Conservation (phyloP, 805 yeast genomes). For the Millerozyma miso region DNA sequence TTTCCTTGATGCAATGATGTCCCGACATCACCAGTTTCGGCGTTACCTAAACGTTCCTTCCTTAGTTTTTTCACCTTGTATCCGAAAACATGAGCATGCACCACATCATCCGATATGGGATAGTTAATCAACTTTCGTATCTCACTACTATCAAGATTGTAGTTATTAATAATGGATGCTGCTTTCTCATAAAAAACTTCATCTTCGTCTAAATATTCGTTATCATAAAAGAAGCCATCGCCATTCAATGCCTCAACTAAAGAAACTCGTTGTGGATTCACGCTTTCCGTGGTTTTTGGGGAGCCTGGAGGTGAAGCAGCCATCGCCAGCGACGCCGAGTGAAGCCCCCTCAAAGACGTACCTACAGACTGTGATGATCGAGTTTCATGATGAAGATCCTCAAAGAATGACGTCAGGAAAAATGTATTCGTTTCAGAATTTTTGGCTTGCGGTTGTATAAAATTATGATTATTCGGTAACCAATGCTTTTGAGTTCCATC, state of each 20-base stretch:
- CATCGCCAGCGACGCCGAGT: slow-evolving; percentile 22
- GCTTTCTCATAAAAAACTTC: slow-evolving; percentile 33
- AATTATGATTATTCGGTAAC: slow-evolving; percentile 38
- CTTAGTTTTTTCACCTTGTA: slow-evolving; percentile 38
- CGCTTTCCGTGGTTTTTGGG: slow-evolving; percentile 7
- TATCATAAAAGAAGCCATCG: slow-evolving; percentile 24
- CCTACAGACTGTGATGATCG: slow-evolving; percentile 23
- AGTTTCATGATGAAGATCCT: slow-evolving; percentile 2
- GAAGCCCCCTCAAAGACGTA: slow-evolving; percentile 31
- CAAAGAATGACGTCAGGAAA: neutral
- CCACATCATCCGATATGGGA: slow-evolving; percentile 41
- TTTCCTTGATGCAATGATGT: slow-evolving; percentile 7
- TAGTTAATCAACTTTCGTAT: slow-evolving; percentile 35
- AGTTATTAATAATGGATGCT: slow-evolving; percentile 25
- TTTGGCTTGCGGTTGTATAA: slow-evolving; percentile 14
- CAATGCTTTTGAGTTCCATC: slow-evolving; percentile 83
- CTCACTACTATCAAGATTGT: slow-evolving; percentile 29
- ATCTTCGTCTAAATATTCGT: slow-evolving; percentile 35
- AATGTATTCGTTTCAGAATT: slow-evolving; percentile 26
- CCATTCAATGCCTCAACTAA: slow-evolving; percentile 20
- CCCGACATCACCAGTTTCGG: slow-evolving; percentile 2
- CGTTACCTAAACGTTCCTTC: slow-evolving; percentile 14
- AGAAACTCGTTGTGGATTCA: slow-evolving; percentile 3
- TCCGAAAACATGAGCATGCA: slow-evolving; percentile 38
- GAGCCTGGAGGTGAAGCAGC: slow-evolving; percentile 20